A percentile compares a stretch with the other conserved stretches of the same genome.
Conservation (phyloP, 106 monocot genomes). For the Gastrodia elata region DNA sequence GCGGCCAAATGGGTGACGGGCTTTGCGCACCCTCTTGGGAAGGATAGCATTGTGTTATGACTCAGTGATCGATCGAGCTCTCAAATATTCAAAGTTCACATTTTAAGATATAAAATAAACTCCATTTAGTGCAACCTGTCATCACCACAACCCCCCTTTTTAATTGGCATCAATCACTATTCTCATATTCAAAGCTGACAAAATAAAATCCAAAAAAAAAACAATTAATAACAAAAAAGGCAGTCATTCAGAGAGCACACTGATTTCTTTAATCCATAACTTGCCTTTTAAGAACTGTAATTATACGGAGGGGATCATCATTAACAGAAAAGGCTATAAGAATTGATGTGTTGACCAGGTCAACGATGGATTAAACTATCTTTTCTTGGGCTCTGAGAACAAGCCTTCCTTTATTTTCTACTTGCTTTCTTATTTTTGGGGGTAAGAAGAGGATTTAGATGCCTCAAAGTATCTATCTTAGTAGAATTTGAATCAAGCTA, state of each 20-base stretch:
- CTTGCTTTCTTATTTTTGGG: neutral
- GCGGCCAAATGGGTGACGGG: no score
- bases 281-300: neutral
- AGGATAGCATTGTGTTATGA: no score
- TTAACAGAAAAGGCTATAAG: constrained; percentile 1
- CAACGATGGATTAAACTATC: neutral
- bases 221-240: neutral
- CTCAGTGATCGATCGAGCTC: no score
- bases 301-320: neutral
- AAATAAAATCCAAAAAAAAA: no score
- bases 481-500: no score
- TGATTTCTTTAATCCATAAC: neutral
- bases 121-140: neutral
- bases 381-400: neutral
- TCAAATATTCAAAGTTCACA: no score
- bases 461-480: no score
- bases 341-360: constrained; percentile 3
- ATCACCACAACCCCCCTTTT: neutral
- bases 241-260: neutral
- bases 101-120: neutral
- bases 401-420: neutral
- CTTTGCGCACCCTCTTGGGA: no score
- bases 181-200: neutral
- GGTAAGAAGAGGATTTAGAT: neutral
- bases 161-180: neutral